These are phyloP conservation scores for Neonectria sp. DNA, from an alignment of 2,329 filamentous ascomycete genomes.

Conservation along the genomic window DNA sequence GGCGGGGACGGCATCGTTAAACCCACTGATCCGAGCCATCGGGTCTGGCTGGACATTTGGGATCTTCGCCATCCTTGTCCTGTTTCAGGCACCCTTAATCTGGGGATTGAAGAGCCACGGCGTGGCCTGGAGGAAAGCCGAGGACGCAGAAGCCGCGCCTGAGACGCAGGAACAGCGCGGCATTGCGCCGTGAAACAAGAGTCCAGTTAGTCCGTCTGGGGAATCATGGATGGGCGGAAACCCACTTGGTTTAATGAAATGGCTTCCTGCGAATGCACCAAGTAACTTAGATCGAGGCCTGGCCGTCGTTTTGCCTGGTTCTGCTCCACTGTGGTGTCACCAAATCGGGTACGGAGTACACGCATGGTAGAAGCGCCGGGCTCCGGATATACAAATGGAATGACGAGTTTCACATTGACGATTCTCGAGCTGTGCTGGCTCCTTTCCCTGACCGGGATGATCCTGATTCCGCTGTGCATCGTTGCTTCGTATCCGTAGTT, in stretches of 20 bases:
- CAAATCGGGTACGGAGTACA: background rate
- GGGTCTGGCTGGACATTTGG: slow-evolving; percentile 42
- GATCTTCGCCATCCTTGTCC: slow-evolving; percentile 35
- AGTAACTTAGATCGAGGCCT: background rate
- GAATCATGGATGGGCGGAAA: slow-evolving; percentile 17
- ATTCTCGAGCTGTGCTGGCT: slow-evolving; percentile 13
- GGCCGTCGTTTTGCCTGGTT: background rate
- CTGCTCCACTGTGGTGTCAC: background rate
- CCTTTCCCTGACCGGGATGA: slow-evolving; percentile 20
- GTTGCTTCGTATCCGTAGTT: too few species aligned
- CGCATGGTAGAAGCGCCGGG: background rate
- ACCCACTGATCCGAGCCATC: slow-evolving; percentile 37
- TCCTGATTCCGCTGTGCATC: slow-evolving; percentile 3
- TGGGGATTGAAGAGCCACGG: slow-evolving; percentile 18
- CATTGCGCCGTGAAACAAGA: background rate
- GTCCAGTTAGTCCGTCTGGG: background rate
- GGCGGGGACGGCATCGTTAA: slow-evolving; percentile 42
- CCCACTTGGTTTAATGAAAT: slow-evolving; percentile 47
- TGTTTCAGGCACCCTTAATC: slow-evolving; percentile 30
- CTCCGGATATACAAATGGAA: slow-evolving; percentile 14
- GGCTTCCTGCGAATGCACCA: background rate
- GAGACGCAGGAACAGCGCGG: slow-evolving; percentile 7
- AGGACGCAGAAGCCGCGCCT: background rate
- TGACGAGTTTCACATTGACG: slow-evolving; percentile 19
- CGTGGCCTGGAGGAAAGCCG: slow-evolving; percentile 3